Evolutionary conservation across 768 basidiomycete species (phyloP).

Genomic region (Lactifluus piperatus): DNA sequence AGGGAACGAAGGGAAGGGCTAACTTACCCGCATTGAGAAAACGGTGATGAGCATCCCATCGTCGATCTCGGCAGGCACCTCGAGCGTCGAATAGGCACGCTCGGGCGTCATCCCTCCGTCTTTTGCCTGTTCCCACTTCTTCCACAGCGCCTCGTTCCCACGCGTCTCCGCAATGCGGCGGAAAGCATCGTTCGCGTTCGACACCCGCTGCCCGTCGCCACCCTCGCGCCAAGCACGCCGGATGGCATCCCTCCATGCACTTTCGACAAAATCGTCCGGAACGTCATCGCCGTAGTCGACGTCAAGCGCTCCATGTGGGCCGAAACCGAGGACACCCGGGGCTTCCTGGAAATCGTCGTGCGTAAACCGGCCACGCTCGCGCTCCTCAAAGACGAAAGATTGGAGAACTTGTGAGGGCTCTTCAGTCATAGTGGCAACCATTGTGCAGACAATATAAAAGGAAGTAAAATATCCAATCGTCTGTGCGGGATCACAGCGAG

Average conservation of each 20-base stretch:
- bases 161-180: conserved; percentile 58
- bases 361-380: conserved; percentile 56
- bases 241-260: conserved; percentile 57
- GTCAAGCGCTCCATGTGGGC: conserved; percentile 43
- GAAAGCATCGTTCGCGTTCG: conserved; percentile 58
- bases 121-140: conserved; percentile 46
- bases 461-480: conserved; percentile 58
- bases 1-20: conserved; percentile 19
- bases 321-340: conserved; percentile 53
- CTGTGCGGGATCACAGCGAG: conserved; percentile 63
- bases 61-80: conserved; percentile 60
- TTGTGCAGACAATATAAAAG: conserved; percentile 42
- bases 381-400: conserved; percentile 51
- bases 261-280: conserved; percentile 57
- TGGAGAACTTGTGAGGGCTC: conserved; percentile 40
- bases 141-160: conserved; percentile 41
- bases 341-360: conserved; percentile 44
- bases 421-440: conserved; percentile 42
- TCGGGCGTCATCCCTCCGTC: conserved; percentile 56
- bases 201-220: conserved; percentile 37
- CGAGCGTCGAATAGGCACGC: conserved; percentile 63
- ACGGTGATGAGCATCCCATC: conserved; percentile 73
- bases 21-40: conserved; percentile 55
- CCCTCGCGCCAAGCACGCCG: conserved; percentile 46
- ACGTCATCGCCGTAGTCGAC: conserved; percentile 68